Base-by-base conservation (phyloP, 2,329 filamentous ascomycete genomes). In the Colletotrichum lindemuthianum region DNA sequence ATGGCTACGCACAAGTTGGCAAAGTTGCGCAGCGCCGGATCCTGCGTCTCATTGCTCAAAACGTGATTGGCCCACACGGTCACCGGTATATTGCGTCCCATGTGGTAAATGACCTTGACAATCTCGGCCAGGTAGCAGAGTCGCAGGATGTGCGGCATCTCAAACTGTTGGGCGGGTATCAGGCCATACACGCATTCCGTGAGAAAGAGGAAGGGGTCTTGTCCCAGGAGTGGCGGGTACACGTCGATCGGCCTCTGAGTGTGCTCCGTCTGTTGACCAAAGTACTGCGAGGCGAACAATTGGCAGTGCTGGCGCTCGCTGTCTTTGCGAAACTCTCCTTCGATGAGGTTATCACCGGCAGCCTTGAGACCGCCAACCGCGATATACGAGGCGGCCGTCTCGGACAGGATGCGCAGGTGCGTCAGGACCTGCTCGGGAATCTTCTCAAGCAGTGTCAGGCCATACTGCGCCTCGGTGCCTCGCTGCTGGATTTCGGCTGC, bases 71-170 rank as follows among this genome's bases (percentile, higher is more conserved):
- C 72, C 82, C 84, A 89, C 57, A 75, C 78, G 6, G 79, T 76
- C 4, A 78, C 73, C 0, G 84, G 80, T 50, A 87, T 82, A 71
- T 86, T 87, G 52, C 81, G 82, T 32, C 82, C 81, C 74, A 88
- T 82, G 70, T 86, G 82, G 66, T 83, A 84, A 13, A 93, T 84
- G 6, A 93, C 89, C 78, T 97, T 96, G 65, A 96, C 88, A 61
- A 99, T 88, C 77, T 99, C 96, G 3, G 92, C 92, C 59, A 97
- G 84, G 73, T 97, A 97, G 78, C 93, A 97, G 49, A 98, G 81
- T 41, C 91, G 89, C 53, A 98, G 78, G 55, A 98, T 77, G 75
- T 97, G 91, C 44, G 90, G 86, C 45, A 96, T 87, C 59, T 96
- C 92, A 43, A 92, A 84, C 44, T 86, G 82, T 34, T 93, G 85